Evolutionary conservation across 306 rosid genomes (phyloP).

Genomic region (Citrullus amarus): DNA sequence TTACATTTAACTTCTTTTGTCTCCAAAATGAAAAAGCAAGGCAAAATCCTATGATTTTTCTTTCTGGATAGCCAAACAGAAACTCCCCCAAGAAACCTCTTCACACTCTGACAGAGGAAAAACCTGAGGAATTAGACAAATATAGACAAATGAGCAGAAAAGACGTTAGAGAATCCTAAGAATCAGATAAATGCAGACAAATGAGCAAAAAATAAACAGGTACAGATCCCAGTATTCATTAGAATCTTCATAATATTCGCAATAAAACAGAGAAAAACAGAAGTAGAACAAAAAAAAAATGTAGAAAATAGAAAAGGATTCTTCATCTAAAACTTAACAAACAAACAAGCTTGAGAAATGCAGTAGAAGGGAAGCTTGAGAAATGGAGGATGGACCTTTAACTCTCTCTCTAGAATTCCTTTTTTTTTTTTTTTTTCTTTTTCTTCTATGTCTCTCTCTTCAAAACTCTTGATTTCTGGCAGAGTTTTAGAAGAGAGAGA

Average conservation of each 20-base stretch:
- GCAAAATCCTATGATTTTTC: background rate
- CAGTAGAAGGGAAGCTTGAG: background rate
- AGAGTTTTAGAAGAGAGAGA: slow-evolving; percentile 3
- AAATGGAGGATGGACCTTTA: background rate
- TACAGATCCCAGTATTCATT: slow-evolving; percentile 7
- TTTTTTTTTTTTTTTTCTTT: background rate
- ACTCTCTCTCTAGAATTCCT: background rate
- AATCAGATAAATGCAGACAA: slow-evolving; percentile 8
- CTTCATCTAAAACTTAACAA: background rate
- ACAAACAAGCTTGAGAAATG: background rate
- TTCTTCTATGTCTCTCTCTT: background rate
- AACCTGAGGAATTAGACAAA: background rate
- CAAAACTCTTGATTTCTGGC: background rate
- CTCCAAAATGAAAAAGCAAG: background rate
- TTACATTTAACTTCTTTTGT: background rate
- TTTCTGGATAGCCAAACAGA: slow-evolving; percentile 1
- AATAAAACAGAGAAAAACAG: background rate
- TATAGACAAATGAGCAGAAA: slow-evolving; percentile 3
- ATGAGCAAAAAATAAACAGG: slow-evolving; percentile 2
- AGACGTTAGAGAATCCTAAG: slow-evolving; percentile 2
- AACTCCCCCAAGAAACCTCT: background rate
- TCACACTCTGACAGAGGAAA: background rate
- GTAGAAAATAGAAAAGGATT: background rate
- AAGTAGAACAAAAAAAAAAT: background rate
- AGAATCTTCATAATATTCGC: slow-evolving; percentile 1